Percentiles rank a stretch among this genome's conserved stretches.
phyloP scores from a whole-genome alignment of 73 alveolate species.

The Tetrahymena borealis region DNA sequence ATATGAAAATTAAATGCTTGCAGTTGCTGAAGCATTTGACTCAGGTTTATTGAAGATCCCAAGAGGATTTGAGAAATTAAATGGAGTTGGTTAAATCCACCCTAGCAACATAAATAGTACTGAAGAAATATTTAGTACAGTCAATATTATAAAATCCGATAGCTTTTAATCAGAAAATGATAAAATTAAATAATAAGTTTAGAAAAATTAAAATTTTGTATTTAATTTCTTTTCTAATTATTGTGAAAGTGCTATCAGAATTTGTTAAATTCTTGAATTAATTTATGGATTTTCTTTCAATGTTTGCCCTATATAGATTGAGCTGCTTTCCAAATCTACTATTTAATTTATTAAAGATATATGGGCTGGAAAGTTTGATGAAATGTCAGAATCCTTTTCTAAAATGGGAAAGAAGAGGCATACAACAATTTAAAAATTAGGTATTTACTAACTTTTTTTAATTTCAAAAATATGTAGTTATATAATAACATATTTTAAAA shows the following conservation, averaged over 20 bases:
- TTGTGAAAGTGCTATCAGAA: neutral
- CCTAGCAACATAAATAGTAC: neutral
- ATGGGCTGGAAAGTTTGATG: neutral
- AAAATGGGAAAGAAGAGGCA: neutral
- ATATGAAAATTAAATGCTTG: neutral
- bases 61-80: neutral
- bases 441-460: neutral
- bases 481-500: too few relatives aligned
- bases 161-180: neutral
- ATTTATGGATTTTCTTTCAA: neutral
- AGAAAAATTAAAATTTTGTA: neutral
- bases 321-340: neutral
- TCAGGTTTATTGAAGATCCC: neutral
- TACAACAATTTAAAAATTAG: neutral
- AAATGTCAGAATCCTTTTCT: neutral
- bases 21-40: neutral
- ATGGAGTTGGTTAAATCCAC: neutral
- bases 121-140: neutral
- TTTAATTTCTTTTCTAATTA: neutral
- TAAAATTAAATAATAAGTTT: neutral
- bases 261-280: neutral
- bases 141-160: neutral
- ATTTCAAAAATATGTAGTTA: neutral
- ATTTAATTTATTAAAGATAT: neutral
- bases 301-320: neutral